Percentiles rank a stretch among this genome's conserved stretches.
Conservation (phyloP, 148 eudicot species). For the Cornus controversa region DNA sequence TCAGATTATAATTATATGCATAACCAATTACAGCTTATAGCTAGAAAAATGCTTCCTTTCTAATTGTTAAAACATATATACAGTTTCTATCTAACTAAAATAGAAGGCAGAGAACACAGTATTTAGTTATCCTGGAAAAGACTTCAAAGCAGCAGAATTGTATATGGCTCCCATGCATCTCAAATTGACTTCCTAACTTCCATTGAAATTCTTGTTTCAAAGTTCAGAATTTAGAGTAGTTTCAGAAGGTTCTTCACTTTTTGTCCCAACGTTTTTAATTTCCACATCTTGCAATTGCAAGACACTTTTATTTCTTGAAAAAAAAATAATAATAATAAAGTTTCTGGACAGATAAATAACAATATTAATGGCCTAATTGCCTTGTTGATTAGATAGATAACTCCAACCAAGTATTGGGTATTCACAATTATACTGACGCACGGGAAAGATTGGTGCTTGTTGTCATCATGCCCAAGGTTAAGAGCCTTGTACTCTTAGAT, state of each 20-base stretch:
- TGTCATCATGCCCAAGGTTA: not conserved
- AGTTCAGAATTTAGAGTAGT: not conserved
- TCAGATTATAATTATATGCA: not conserved
- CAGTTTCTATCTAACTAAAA: not conserved
- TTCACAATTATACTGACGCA: not conserved
- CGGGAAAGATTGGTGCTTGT: not conserved
- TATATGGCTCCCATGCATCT: not conserved
- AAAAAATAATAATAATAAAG: no score
- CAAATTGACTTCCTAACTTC: not conserved
- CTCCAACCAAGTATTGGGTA: not conserved
- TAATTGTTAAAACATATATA: not conserved
- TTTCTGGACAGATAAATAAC: not conserved
- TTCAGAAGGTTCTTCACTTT: no score
- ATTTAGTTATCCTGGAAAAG: not conserved
- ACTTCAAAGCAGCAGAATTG: not conserved
- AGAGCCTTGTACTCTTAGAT: not conserved
- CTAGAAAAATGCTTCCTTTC: not conserved
- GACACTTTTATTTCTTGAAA: no score
- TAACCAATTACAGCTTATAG: not conserved
- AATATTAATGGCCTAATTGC: not conserved
- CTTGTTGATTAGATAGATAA: not conserved
- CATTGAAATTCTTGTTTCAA: not conserved
- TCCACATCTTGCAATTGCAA: no score
- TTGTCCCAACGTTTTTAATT: no score
- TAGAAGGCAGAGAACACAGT: not conserved